Percentiles rank a stretch among this genome's conserved stretches.
These are phyloP conservation scores for Begonia fuchsioides DNA, from an alignment of 306 rosid species.

Conservation along the genomic window DNA sequence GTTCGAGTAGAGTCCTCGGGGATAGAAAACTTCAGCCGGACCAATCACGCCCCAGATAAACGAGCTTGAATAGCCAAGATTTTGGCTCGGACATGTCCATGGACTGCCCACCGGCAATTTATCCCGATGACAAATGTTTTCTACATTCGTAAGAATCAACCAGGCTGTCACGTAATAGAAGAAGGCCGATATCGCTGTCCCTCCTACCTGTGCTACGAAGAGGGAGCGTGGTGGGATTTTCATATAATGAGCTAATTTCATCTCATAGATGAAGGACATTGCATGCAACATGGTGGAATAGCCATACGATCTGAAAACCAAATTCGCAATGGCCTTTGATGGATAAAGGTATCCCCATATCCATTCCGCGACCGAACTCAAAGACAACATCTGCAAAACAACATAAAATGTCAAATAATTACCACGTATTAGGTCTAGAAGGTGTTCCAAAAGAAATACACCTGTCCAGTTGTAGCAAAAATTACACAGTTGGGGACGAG, in stretches of 20 bases:
- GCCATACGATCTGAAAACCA: neutral
- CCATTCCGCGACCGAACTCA: neutral
- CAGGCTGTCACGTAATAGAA: neutral
- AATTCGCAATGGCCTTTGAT: neutral
- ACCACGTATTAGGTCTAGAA: neutral
- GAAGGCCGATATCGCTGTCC: neutral
- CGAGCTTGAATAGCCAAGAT: neutral
- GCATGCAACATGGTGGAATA: neutral
- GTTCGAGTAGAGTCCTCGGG: neutral
- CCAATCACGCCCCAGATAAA: neutral
- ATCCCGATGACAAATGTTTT: neutral
- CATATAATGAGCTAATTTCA: constrained; percentile 4
- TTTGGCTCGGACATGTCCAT: neutral
- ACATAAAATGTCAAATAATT: neutral
- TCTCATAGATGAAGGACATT: neutral
- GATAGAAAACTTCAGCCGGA: neutral
- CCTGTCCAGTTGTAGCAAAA: constrained; percentile 3
- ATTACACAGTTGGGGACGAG: neutral
- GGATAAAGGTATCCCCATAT: neutral
- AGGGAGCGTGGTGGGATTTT: constrained; percentile 4
- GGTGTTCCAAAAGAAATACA: neutral
- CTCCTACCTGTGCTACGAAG: neutral
- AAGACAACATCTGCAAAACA: neutral
- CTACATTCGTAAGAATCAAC: neutral
- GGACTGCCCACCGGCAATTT: neutral